Conservation (phyloP, 768 basidiomycete species). For the Macrolepiota fuliginosa region DNA sequence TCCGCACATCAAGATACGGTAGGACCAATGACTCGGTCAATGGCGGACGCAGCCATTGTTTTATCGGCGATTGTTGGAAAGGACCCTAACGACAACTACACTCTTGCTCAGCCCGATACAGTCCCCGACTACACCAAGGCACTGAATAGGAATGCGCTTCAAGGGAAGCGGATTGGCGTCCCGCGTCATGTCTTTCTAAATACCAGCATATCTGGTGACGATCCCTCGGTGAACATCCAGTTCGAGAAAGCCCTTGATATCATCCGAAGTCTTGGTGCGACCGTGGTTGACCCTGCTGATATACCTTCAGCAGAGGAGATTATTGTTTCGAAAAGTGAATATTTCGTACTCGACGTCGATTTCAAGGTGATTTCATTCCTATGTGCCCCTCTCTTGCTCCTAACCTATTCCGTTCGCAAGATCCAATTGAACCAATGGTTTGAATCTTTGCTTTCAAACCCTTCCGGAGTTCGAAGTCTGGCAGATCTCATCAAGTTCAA, state of each 20-base stretch:
- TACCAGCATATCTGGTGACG: constrained; percentile 28
- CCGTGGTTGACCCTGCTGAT: constrained; percentile 62
- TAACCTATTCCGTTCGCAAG: constrained; percentile 30
- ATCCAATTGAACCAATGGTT: constrained; percentile 52
- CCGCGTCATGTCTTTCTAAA: constrained; percentile 40
- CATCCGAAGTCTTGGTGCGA: constrained; percentile 40
- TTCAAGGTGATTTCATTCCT: constrained; percentile 46
- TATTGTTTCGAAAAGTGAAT: constrained; percentile 47
- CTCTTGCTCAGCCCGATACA: constrained; percentile 44
- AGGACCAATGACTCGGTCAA: constrained; percentile 49
- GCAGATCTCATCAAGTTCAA: constrained; percentile 63
- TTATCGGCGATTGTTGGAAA: constrained; percentile 56
- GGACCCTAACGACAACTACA: too few relatives aligned
- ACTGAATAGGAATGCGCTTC: constrained; percentile 43
- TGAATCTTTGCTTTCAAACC: constrained; percentile 44
- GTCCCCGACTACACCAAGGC: constrained; percentile 59
- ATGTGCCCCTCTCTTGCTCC: neutral
- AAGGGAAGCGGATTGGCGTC: constrained; percentile 53
- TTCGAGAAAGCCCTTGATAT: constrained; percentile 38
- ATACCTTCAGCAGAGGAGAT: constrained; percentile 54
- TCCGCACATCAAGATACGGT: constrained; percentile 54
- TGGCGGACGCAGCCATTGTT: constrained; percentile 54
- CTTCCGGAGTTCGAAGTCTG: constrained; percentile 52
- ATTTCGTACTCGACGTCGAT: constrained; percentile 48
- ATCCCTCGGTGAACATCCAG: constrained; percentile 32